These are phyloP conservation scores for Suillus cothurnatus DNA, from an alignment of 768 basidiomycete genomes.

Conservation along the genomic window DNA sequence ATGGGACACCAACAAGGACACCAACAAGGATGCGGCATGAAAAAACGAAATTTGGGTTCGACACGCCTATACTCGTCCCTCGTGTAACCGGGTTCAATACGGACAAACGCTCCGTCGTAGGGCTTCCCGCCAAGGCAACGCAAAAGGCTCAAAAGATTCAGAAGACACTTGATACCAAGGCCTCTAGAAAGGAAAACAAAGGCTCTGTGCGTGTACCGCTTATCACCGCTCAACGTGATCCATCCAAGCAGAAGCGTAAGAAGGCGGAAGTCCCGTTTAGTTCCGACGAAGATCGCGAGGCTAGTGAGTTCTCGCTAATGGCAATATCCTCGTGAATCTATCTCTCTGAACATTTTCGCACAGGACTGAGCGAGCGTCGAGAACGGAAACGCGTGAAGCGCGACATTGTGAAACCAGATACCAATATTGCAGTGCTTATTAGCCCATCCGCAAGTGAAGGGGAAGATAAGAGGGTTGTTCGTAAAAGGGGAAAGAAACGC, in stretches of 20 bases:
- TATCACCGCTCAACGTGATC: background rate
- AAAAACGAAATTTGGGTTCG: constrained; percentile 39
- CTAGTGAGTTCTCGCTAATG: constrained; percentile 34
- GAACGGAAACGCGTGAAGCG: constrained; percentile 63
- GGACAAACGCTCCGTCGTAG: background rate
- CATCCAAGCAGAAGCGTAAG: constrained; percentile 27
- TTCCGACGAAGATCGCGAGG: constrained; percentile 38
- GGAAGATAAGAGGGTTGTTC: constrained; percentile 15
- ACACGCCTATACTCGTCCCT: constrained; percentile 58
- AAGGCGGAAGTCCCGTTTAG: constrained; percentile 16
- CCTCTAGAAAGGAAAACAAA: background rate
- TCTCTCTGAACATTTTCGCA: background rate
- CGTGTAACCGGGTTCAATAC: constrained; percentile 31
- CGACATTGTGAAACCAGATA: constrained; percentile 47
- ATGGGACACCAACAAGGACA: constrained; percentile 18
- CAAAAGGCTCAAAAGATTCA: constrained; percentile 13
- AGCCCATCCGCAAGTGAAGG: constrained; percentile 14
- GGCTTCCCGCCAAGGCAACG: background rate
- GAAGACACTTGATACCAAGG: background rate
- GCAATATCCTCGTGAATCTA: background rate
- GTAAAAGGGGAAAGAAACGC: constrained; percentile 24
- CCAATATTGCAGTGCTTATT: background rate
- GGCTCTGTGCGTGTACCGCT: background rate
- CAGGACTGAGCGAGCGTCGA: constrained; percentile 67
- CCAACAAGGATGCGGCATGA: constrained; percentile 13